A percentile compares a stretch with the other conserved stretches of the same genome.
Evolutionary conservation across 1,139 yeast species (phyloP).

Genomic region (Hansenula sp.): DNA sequence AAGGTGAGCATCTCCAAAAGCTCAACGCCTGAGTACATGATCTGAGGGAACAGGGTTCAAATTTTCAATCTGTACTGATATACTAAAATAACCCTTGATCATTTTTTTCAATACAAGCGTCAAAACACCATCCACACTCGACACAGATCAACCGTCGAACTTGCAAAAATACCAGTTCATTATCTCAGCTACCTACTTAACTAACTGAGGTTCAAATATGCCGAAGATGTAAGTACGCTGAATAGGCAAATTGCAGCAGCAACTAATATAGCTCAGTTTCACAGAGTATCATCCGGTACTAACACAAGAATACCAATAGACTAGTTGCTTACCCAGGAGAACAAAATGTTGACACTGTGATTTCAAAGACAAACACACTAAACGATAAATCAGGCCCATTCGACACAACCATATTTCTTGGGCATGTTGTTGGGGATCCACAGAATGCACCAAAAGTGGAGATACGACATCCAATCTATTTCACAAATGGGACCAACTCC

Average conservation of each 20-base stretch:
- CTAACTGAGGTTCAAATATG: too few relatives aligned
- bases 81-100: too few relatives aligned
- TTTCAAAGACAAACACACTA: slow-evolving; percentile 46
- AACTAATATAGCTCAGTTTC: too few relatives aligned
- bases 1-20: too few relatives aligned
- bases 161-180: too few relatives aligned
- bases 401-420: slow-evolving; percentile 49
- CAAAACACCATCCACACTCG: too few relatives aligned
- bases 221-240: background rate
- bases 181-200: too few relatives aligned
- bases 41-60: too few relatives aligned
- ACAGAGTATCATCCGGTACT: background rate
- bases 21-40: too few relatives aligned
- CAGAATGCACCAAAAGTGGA: slow-evolving; percentile 4
- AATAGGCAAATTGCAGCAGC: background rate
- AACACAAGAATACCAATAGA: background rate
- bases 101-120: too few relatives aligned
- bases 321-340: slow-evolving; percentile 4
- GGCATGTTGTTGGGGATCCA: slow-evolving; percentile 35
- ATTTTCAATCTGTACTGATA: too few relatives aligned
- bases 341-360: slow-evolving; percentile 35
- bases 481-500: slow-evolving; percentile 20
- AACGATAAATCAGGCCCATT: slow-evolving; percentile 63
- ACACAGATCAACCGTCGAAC: too few relatives aligned
- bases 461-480: slow-evolving; percentile 31